phyloP scores from a whole-genome alignment of 768 basidiomycete species.

The Podaxis rugospora region DNA sequence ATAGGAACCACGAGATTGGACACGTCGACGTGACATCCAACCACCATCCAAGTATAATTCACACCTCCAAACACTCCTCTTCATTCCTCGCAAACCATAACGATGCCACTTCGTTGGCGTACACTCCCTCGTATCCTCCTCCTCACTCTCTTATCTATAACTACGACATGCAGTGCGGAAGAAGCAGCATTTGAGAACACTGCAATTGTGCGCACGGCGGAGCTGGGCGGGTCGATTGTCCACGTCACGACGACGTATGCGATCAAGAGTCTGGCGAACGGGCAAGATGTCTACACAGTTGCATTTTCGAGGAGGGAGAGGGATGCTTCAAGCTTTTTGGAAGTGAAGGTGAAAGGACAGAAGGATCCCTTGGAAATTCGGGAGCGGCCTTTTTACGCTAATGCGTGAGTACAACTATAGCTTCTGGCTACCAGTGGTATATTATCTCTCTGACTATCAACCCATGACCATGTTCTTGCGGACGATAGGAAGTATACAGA shows the following conservation, averaged over 20 bases:
- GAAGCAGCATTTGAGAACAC: slow-evolving; percentile 76
- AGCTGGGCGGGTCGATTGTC: slow-evolving; percentile 85
- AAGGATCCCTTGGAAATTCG: slow-evolving; percentile 44
- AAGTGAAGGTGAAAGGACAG: slow-evolving; percentile 77
- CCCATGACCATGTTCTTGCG: not conserved
- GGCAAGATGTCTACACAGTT: slow-evolving; percentile 61
- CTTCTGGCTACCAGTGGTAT: not conserved
- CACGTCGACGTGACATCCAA: slow-evolving; percentile 23
- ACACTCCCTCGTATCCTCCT: slow-evolving; percentile 37
- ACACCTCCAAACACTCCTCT: not conserved
- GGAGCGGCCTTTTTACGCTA: slow-evolving; percentile 43
- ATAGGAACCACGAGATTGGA: slow-evolving; percentile 16
- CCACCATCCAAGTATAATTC: slow-evolving; percentile 1
- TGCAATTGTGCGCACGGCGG: slow-evolving; percentile 82
- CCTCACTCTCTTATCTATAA: slow-evolving; percentile 35
- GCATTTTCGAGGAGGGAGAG: slow-evolving; percentile 62
- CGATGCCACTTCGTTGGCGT: slow-evolving; percentile 41
- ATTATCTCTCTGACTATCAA: slow-evolving; percentile 3
- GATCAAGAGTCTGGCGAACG: slow-evolving; percentile 64
- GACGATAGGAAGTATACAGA: slow-evolving; percentile 39
- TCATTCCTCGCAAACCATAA: slow-evolving; percentile 22
- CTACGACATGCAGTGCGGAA: slow-evolving; percentile 27
- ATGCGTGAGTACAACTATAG: slow-evolving; percentile 40
- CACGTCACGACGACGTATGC: slow-evolving; percentile 88
- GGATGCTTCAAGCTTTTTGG: slow-evolving; percentile 69